Evolutionary conservation across 192 early-diverging fungal species (phyloP).

Genomic region (Coemansia guatemalensis): DNA sequence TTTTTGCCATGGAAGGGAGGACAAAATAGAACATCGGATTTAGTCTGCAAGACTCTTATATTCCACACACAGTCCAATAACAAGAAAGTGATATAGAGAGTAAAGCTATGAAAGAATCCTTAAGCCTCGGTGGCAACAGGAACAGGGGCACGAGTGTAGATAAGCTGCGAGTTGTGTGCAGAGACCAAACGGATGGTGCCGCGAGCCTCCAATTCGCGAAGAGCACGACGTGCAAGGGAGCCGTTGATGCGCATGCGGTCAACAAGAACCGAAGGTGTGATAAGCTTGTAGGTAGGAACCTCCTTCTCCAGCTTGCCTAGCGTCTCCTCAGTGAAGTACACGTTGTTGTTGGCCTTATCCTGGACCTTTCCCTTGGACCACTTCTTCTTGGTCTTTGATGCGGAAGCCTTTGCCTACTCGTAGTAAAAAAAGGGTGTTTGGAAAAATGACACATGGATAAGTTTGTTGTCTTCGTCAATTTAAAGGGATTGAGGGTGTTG

Average conservation of each 20-base stretch:
- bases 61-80: too few species aligned
- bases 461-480: background rate
- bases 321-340: constrained; percentile 94
- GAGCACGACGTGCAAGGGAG: constrained; percentile 92
- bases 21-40: too few species aligned
- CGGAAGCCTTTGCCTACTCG: constrained; percentile 39
- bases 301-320: constrained; percentile 99
- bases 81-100: background rate
- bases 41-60: too few species aligned
- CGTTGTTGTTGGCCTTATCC: constrained; percentile 99
- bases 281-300: constrained; percentile 99
- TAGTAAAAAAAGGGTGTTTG: background rate
- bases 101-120: background rate
- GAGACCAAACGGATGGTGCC: constrained; percentile 92
- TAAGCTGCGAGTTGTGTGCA: constrained; percentile 87
- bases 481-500: background rate
- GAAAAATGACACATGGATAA: background rate
- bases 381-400: constrained; percentile 75
- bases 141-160: constrained; percentile 63
- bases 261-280: constrained; percentile 96
- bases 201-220: constrained; percentile 89
- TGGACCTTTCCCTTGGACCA: constrained; percentile 99
- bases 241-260: constrained; percentile 98
- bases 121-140: constrained; percentile 43
- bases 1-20: too few species aligned